Evolutionary conservation across 495 filamentous ascomycete genomes (phyloP), one percentile per base, ranked within the genome.

Genomic region (Penicillium cosmopolitanum): DNA sequence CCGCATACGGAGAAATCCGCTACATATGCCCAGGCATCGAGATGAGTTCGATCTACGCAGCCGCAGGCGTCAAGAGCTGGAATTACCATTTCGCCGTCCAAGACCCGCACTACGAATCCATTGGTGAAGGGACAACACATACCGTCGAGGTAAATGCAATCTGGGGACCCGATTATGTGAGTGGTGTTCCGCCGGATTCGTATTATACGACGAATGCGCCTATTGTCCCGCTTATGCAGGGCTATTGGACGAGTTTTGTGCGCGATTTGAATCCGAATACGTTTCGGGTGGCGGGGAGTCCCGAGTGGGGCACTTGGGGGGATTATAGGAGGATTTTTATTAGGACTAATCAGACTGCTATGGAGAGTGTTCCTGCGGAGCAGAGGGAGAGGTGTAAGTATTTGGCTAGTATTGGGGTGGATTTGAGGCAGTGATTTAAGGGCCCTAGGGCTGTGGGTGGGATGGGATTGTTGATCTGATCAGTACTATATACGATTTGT

Each of bases 221-320:
- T 0, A 82, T 86, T 6, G 70, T 84, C 0, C 79, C 83, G 0
- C 72, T 86, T 3, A 82, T 90, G 61, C 85, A 89, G 61, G 80
- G 76, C 0, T 90, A 90, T 66, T 89, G 85, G 87, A 80, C 83
- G 2, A 88, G 85, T 61, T 92, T 90, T 67, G 85, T 90, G 56
- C 72, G 80, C 51, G 77, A 77, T 1, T 81, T 84, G 56, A 75
- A 92, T 71, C 89, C 89, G 21, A 90, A 92, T 65, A 82, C 60
- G 19, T 65, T 75, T 53, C 76, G 79, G 36, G 52, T 71, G 21
- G 18, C 63, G 7, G 76, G 68, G 1, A 73, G 73, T 54, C 83
- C 83, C 4, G 66, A 67, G 50, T 88, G 85, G 85, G 53, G 73
- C 51, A 65, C 67, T 28, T 85, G 80, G 80, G 69, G 64, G 0